phyloP scores from a whole-genome alignment of 331 rosid genomes.

The Cydonia oblonga region DNA sequence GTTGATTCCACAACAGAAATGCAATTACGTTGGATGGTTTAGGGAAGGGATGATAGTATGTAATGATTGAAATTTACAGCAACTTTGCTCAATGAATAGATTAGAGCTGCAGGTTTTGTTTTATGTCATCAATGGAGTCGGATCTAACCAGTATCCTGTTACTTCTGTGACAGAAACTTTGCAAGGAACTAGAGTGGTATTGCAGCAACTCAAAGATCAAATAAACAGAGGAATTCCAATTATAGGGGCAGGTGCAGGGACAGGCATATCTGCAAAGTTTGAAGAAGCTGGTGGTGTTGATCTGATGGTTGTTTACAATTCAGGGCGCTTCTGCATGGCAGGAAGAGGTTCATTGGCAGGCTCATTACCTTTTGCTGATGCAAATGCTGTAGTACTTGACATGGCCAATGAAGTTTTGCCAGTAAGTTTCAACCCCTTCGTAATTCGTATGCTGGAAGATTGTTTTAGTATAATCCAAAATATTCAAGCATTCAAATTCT shows the following conservation, averaged over 20 bases:
- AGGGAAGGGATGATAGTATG: neutral
- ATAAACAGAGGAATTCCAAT: slow-evolving; percentile 57
- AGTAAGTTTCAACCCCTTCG: slow-evolving; percentile 41
- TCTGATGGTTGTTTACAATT: slow-evolving; percentile 77
- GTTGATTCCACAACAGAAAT: neutral
- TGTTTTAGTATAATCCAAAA: too few relatives aligned
- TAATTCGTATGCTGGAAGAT: too few relatives aligned
- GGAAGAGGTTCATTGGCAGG: slow-evolving; percentile 95
- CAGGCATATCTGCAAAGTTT: slow-evolving; percentile 94
- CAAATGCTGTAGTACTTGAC: slow-evolving; percentile 84
- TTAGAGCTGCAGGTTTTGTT: neutral
- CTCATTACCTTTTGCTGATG: slow-evolving; percentile 83
- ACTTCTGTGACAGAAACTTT: slow-evolving; percentile 50
- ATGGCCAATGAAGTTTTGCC: slow-evolving; percentile 96
- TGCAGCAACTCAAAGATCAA: slow-evolving; percentile 66
- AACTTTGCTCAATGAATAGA: neutral
- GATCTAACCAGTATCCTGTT: neutral
- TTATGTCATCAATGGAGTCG: neutral
- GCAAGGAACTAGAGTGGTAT: slow-evolving; percentile 45
- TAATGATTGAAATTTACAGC: neutral
- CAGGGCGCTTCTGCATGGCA: slow-evolving; percentile 95
- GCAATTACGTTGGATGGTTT: neutral
- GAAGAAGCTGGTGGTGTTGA: slow-evolving; percentile 95
- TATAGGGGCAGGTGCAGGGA: slow-evolving; percentile 92
- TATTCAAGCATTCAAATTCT: too few relatives aligned